Evolutionary conservation across 345 rosid genomes (phyloP), one percentile per base, ranked within the genome.

Genomic region (Abelmoschus esculentus): DNA sequence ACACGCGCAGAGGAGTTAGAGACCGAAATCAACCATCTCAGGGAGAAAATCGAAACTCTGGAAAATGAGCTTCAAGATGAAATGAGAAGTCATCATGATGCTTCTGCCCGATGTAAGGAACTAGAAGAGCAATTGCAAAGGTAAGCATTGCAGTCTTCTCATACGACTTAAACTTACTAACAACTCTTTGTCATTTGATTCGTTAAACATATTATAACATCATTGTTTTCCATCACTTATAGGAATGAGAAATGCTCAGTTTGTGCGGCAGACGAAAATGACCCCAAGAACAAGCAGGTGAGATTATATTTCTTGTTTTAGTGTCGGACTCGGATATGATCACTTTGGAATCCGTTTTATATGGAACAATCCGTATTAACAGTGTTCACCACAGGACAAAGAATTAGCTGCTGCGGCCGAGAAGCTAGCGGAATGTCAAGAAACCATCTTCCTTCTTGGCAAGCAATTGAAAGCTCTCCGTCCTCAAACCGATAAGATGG

Each of bases 381-480:
- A 22, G 0, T 44, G 7, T 74, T n/a, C 15, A 7, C 72, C 36
- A 22, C 90, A 92, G 98, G 97, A 92, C 70, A 83, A 71, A 71
- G 97, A 96, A 50, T 65, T 96, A 70, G 81, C 90, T 17, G 90
- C 97, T 58, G 98, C 99, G 1, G 91, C 97, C 40, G 98, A 89
- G 82, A 96, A 89, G 81, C 83, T 96, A 70, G 92, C 93, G 0
- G 97, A 96, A 82, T 96, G 99, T 80, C 99, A 96, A 71, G 91
- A 90, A 78, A 92, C 99, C 6, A 96, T 96, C 83, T 80, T 90
- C 78, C 90, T 96, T 76, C 91, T 96, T 0, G 98, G 98, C 65
- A 92, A 83, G 82, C 98, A 96, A 81, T 77, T 96, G 72, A 84
- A 92, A 17, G 76, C 92, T 26, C 72, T 96, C 60, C 86, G 80